These are phyloP conservation scores for Agaricales sp. DNA, from an alignment of 1,284 basidiomycete species.

Conservation along the genomic window DNA sequence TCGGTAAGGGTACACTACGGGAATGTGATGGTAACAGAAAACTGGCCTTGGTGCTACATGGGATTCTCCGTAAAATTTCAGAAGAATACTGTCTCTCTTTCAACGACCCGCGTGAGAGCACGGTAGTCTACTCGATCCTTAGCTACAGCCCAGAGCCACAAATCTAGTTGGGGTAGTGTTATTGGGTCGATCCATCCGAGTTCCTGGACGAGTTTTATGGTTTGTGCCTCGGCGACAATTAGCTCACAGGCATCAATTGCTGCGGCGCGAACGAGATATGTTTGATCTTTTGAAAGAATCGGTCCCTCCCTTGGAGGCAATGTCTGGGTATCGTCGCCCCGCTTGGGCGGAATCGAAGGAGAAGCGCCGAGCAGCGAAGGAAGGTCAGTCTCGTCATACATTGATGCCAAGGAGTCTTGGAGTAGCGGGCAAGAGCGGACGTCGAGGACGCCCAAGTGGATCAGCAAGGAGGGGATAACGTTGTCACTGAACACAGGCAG, in stretches of 20 bases:
- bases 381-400: background rate
- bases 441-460: slow-evolving; percentile 69
- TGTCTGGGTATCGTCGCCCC: slow-evolving; percentile 13
- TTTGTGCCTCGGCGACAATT: slow-evolving; percentile 45
- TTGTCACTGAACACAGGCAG: slow-evolving; percentile 82
- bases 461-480: slow-evolving; percentile 74
- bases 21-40: too few relatives aligned
- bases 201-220: slow-evolving; percentile 24
- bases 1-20: too few relatives aligned
- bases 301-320: slow-evolving; percentile 49
- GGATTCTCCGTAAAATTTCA: too few relatives aligned
- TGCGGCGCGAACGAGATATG: slow-evolving; percentile 71
- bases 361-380: slow-evolving; percentile 24
- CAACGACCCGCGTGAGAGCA: slow-evolving; percentile 49
- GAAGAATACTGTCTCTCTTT: slow-evolving; percentile 55
- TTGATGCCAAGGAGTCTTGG: background rate
- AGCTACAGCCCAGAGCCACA: slow-evolving; percentile 70
- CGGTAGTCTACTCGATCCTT: slow-evolving; percentile 67
- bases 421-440: slow-evolving; percentile 29
- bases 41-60: too few relatives aligned
- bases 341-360: background rate
- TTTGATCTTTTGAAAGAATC: slow-evolving; percentile 45
- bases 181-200: slow-evolving; percentile 46
- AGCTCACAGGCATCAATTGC: slow-evolving; percentile 68
- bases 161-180: slow-evolving; percentile 50